These are phyloP conservation scores for Penicillium daleae DNA, from an alignment of 495 filamentous ascomycete species.

Conservation along the genomic window DNA sequence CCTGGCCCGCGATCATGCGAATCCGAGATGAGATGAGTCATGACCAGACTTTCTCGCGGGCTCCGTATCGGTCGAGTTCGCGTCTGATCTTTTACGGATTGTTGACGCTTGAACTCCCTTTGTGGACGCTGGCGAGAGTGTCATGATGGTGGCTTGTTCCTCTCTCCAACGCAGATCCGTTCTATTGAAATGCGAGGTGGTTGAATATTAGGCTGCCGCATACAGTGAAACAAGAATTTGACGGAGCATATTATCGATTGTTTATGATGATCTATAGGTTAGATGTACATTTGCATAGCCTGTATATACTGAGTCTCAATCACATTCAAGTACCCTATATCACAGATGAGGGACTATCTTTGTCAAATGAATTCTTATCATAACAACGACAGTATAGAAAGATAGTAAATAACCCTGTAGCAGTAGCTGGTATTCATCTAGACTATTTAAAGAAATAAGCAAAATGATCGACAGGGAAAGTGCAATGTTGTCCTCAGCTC, in stretches of 20 bases:
- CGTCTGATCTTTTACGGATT: conserved; percentile 30
- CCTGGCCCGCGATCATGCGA: conserved; percentile 31
- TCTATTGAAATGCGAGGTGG: conserved; percentile 6
- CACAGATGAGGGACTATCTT: not conserved
- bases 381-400: too few species aligned
- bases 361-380: not conserved
- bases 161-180: conserved; percentile 1
- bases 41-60: conserved; percentile 6
- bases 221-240: conserved; percentile 6
- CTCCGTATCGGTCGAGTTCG: conserved; percentile 44
- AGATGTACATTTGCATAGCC: conserved; percentile 3
- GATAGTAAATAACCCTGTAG: too few species aligned
- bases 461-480: conserved; percentile 2
- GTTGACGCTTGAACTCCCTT: conserved; percentile 48
- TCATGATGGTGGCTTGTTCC: conserved; percentile 5
- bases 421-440: not conserved
- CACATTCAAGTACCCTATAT: not conserved
- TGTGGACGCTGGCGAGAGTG: conserved; percentile 5
- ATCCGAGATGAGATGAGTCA: conserved; percentile 32
- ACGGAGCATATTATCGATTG: conserved; percentile 4
- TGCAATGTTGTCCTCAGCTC: conserved; percentile 21
- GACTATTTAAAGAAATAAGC: not conserved
- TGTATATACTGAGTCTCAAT: not conserved
- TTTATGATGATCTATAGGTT: conserved; percentile 3
- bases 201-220: not conserved